A percentile compares a stretch with the other conserved stretches of the same genome.
phyloP scores from a whole-genome alignment of 1,284 basidiomycete genomes.

The Sutorius eximius region DNA sequence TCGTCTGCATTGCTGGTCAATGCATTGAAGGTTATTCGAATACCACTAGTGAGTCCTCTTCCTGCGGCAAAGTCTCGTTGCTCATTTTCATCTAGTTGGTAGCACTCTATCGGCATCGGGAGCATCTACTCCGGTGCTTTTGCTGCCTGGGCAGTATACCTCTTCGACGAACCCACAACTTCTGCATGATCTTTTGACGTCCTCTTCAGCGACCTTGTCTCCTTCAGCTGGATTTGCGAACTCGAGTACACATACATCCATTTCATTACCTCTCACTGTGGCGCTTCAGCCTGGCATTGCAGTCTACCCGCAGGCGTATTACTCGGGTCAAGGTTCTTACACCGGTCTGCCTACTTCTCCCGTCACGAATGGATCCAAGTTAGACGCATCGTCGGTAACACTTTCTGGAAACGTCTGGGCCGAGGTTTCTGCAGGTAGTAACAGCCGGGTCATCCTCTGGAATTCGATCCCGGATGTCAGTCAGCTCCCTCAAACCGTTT shows the following conservation, averaged over 20 bases:
- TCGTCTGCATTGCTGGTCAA: conserved; percentile 80
- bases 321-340: conserved; percentile 63
- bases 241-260: conserved; percentile 38
- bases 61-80: not conserved
- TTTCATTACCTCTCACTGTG: conserved; percentile 63
- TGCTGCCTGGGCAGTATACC: conserved; percentile 75
- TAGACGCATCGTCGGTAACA: conserved; percentile 57
- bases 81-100: conserved; percentile 52
- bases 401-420: conserved; percentile 69
- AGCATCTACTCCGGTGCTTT: conserved; percentile 50
- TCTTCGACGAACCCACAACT: conserved; percentile 68
- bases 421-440: conserved; percentile 53
- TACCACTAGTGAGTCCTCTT: conserved; percentile 54
- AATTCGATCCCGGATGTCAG: conserved; percentile 73
- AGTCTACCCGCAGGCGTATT: conserved; percentile 56
- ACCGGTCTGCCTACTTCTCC: conserved; percentile 52
- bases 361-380: conserved; percentile 46
- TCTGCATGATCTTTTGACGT: conserved; percentile 63
- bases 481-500: conserved; percentile 54
- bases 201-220: conserved; percentile 56
- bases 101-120: conserved; percentile 58
- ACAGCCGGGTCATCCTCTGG: conserved; percentile 66
- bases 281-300: conserved; percentile 64
- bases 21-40: conserved; percentile 74
- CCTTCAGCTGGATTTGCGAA: conserved; percentile 63